These are phyloP conservation scores for Gremmenia infestans DNA, from an alignment of 2,329 filamentous ascomycete genomes.

Conservation along the genomic window DNA sequence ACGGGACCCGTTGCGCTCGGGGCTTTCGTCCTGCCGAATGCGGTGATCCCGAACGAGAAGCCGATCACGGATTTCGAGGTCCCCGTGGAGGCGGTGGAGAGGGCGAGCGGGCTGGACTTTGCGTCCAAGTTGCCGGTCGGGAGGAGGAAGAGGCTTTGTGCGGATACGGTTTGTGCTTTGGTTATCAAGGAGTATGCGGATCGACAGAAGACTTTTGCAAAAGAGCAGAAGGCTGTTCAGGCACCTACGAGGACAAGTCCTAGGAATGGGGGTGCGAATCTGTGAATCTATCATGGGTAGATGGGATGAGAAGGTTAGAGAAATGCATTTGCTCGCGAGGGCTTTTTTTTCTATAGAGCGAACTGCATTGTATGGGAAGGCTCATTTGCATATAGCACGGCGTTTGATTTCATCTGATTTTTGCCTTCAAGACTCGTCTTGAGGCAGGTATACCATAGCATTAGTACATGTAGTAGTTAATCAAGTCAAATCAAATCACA, in stretches of 20 bases:
- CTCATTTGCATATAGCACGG: conserved; percentile 7
- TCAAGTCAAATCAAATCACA: no score
- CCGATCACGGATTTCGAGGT: conserved; percentile 91
- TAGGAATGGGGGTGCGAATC: conserved; percentile 21
- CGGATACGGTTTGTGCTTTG: conserved; percentile 79
- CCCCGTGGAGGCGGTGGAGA: conserved; percentile 85
- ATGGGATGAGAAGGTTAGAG: not conserved
- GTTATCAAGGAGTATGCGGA: conserved; percentile 74
- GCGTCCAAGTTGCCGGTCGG: conserved; percentile 69
- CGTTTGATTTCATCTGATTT: conserved; percentile 5
- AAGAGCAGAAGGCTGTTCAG: conserved; percentile 15
- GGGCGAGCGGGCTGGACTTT: conserved; percentile 89
- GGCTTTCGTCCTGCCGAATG: conserved; percentile 94
- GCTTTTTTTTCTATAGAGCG: conserved; percentile 1
- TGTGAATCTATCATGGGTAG: conserved; percentile 4
- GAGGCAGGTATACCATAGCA: conserved; percentile 2
- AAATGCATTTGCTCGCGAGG: conserved; percentile 14
- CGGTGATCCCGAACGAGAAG: conserved; percentile 80
- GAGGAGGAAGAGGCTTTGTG: conserved; percentile 74
- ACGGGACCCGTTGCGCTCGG: conserved; percentile 79
- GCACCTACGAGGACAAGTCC: conserved; percentile 27
- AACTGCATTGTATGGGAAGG: not conserved
- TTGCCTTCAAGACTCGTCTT: not conserved
- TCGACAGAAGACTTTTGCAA: conserved; percentile 51
- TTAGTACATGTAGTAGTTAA: no score